phyloP scores from a whole-genome alignment of 2,329 filamentous ascomycete genomes.

The Epichloe uncinata region DNA sequence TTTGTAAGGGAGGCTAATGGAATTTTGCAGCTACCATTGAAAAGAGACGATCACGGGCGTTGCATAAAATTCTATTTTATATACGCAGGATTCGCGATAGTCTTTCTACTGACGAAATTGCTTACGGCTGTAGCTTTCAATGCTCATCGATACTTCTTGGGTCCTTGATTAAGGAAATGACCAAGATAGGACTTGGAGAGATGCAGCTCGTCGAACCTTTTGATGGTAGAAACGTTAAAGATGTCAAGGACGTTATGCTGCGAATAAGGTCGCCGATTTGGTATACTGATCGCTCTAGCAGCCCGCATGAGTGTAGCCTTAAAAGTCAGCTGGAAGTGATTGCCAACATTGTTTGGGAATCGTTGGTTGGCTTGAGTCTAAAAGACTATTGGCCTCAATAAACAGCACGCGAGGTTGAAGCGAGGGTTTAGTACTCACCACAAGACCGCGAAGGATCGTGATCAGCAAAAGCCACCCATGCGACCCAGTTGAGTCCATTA shows the following conservation, averaged over 20 bases:
- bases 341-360: rapidly evolving
- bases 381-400: background rate
- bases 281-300: no score
- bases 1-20: background rate
- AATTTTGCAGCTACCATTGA: background rate
- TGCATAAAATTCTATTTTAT: rapidly evolving
- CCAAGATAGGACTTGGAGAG: background rate
- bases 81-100: background rate
- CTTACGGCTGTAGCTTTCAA: background rate
- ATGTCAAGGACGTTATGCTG: background rate
- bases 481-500: no score
- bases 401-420: no score
- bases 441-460: no score
- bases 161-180: background rate
- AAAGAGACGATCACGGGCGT: background rate
- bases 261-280: background rate
- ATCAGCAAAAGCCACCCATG: no score
- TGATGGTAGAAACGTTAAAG: background rate
- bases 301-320: background rate
- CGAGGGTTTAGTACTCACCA: no score
- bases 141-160: background rate
- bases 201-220: background rate
- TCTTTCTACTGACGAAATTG: rapidly evolving
- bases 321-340: background rate
- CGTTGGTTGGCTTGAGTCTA: background rate